Evolutionary conservation across 2,329 filamentous ascomycete genomes (phyloP).

Genomic region (Alternaria viburni): DNA sequence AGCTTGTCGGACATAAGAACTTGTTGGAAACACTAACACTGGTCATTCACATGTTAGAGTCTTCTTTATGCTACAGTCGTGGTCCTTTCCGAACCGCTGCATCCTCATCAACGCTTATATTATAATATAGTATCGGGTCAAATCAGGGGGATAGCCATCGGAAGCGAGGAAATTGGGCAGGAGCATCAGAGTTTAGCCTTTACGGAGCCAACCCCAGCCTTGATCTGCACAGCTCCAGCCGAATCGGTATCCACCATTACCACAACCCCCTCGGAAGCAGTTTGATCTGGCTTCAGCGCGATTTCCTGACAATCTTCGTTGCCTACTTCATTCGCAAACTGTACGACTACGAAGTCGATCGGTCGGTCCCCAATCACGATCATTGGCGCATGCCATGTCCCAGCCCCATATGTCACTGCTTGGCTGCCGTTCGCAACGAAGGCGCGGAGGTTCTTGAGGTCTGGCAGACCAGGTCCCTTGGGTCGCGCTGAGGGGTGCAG

Average conservation of each 20-base stretch:
- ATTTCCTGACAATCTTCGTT: conserved; percentile 90
- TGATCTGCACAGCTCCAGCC: conserved; percentile 42
- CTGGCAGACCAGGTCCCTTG: conserved; percentile 68
- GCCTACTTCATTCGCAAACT: conserved; percentile 83
- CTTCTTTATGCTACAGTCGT: neutral
- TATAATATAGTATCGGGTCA: neutral
- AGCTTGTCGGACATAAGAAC: neutral
- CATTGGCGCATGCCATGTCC: conserved; percentile 98
- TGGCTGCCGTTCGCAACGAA: conserved; percentile 80
- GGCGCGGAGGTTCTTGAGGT: conserved; percentile 71
- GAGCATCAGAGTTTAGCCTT: conserved; percentile 34
- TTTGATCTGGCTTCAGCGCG: conserved; percentile 44
- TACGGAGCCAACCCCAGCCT: conserved; percentile 42
- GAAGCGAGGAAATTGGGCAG: neutral
- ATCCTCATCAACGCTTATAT: neutral
- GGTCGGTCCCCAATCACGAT: conserved; percentile 74
- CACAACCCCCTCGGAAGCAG: conserved; percentile 42
- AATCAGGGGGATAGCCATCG: neutral
- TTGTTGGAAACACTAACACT: neutral
- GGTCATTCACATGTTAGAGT: neutral
- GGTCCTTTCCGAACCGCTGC: neutral
- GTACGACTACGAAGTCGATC: conserved; percentile 82
- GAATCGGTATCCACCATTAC: conserved; percentile 42
- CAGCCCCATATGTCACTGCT: conserved; percentile 89
- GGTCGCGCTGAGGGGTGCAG: conserved; percentile 44